Base-by-base conservation (phyloP, 2,329 filamentous ascomycete species). In the Juglanconis juglandina region DNA sequence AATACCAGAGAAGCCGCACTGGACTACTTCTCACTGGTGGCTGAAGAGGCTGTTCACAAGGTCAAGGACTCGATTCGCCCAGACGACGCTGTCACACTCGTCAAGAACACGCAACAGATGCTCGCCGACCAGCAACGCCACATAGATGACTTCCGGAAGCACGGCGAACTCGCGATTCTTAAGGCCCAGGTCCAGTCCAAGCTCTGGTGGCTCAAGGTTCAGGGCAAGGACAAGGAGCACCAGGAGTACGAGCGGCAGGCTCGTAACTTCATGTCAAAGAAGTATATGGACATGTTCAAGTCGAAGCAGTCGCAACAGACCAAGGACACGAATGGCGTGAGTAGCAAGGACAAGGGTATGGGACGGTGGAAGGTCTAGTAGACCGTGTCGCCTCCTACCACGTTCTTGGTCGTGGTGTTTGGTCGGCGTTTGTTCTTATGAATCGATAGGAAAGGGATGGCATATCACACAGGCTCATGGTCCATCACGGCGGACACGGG, bases 131-230 rank as follows among this genome's bases (percentile, higher is more conserved):
- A 44, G 1, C 47, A 35, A 41, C 53, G 46, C 1, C 52, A 51
- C 11, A 63, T 75, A 2, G 71, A 76, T 53, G 71, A 78, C 7
- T 42, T 76, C 14, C 70, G 72, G 10, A 73, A 76, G 34, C 76
- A 78, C 49, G 65, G 81, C 2, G 71, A 78, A 33, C 69, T 84
- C 5, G 71, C 73, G 1, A 64, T 87, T 9, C 71, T 86, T 34
- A 77, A 76, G 44, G 81, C 84, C 13, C 84, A 85, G 67, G 74
- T 87, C 33, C 74, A 74, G 48, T 84, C 84, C 13, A 84, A 80
- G 69, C 74, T 86, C 37, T 77, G 80, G 73, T 87, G 83, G 82
- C 72, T 87, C 53, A 81, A 78, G 68, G 53, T 84, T 37, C 81
- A 77, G 54, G 81, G 81, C 24, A 80, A 78, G 65, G 69, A 67